Evolutionary conservation across 148 eudicot species (phyloP), one percentile per base, ranked within the genome.

Genomic region (Selenicereus undatus): DNA sequence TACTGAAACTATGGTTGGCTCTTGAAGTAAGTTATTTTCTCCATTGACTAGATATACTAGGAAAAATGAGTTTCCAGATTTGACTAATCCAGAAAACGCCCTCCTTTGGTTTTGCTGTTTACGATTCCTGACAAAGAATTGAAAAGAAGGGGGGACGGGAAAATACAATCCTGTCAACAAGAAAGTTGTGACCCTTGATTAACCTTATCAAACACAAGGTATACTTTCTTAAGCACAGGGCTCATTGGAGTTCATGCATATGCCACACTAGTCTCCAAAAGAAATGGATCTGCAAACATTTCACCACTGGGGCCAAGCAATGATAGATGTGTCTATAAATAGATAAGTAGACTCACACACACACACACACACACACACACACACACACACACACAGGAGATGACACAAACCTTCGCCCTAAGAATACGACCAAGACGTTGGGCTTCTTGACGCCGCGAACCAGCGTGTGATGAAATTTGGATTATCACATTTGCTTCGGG

Each of bases 371-470:
- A 70, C 52, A 75, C 32, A 32, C 32, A 32, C 32, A 32, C 32
- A n/a, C 21, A 8, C 4, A 70, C 52, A 75, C 32, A 32, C 32
- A 32, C 32, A 32, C 32, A n/a, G n/a, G n/a, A n/a, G n/a, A n/a
- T n/a, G n/a, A n/a, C n/a, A n/a, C n/a, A n/a, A n/a, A 95, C 98
- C 97, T 96, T 96, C 18, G 99, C 99, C 90, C 99, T 96, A 81
- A 96, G 99, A 92, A 96, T 96, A 93, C 99, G 99, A 77, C 99
- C 99, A 84, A 96, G 99, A 58, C 98, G 93, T 75, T 93, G 99
- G 78, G 99, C 99, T 90, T 96, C 98, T 93, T 96, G 99, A 92
- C 99, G 98, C 86, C 99, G 93, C 84, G 99, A 96, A 90, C 99
- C 99, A 81, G 98, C 97, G 82, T 93, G 98, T 16, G 98, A 94